Conservation (phyloP, 345 rosid species). For the Leavenworthia alabamica region DNA sequence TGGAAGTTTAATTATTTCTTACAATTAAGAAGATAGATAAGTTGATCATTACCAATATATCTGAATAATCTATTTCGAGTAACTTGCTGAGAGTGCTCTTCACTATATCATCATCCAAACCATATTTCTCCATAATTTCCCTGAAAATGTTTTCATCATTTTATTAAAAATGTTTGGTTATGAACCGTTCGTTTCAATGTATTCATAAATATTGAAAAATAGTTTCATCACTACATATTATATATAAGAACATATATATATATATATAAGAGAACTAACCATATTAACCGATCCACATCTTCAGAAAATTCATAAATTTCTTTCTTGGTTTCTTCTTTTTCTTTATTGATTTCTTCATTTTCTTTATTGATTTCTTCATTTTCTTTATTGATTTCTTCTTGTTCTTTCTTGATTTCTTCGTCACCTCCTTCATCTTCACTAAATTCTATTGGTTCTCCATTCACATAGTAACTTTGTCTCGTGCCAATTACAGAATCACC, state of each 20-base stretch:
- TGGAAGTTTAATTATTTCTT: neutral
- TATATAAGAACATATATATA: neutral
- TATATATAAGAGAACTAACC: constrained; percentile 2
- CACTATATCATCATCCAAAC: constrained; percentile 43
- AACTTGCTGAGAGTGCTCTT: constrained; percentile 45
- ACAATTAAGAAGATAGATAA: neutral
- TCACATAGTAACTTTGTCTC: neutral
- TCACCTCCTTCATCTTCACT: neutral
- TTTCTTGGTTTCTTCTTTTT: neutral
- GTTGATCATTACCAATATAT: constrained; percentile 46
- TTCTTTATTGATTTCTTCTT: neutral
- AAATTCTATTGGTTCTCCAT: neutral
- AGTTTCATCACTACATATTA: neutral
- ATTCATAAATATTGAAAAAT: neutral
- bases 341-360: neutral
- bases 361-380: neutral
- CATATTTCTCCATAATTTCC: constrained; percentile 54
- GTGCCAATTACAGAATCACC: constrained; percentile 19
- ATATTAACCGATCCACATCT: constrained; percentile 13
- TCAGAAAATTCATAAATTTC: neutral
- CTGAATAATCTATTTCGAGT: constrained; percentile 43
- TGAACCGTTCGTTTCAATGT: neutral
- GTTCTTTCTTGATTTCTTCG: neutral
- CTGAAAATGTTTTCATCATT: constrained; percentile 30
- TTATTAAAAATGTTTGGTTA: neutral